phyloP scores from a whole-genome alignment of 345 rosid species.

The Sisymbrium altissimum region DNA sequence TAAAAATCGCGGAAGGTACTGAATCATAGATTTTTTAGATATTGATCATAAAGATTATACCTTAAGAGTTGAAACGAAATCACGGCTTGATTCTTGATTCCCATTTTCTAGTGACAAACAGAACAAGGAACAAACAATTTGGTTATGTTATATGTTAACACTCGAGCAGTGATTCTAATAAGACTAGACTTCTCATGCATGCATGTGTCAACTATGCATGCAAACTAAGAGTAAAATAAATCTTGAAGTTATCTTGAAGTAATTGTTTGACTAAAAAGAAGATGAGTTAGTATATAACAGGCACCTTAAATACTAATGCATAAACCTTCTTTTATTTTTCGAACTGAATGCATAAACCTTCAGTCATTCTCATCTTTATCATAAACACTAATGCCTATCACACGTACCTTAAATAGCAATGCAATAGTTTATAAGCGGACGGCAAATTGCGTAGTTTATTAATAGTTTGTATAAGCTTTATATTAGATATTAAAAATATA shows the following conservation, averaged over 20 bases:
- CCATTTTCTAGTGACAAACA: constrained; percentile 10
- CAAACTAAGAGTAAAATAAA: not conserved
- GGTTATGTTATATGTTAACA: not conserved
- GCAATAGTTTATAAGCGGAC: not conserved
- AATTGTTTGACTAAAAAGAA: not conserved
- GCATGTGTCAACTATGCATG: constrained; percentile 14
- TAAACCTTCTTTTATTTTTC: too few relatives aligned
- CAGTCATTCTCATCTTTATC: not conserved
- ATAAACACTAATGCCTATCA: not conserved
- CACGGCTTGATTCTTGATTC: constrained; percentile 15
- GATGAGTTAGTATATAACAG: not conserved
- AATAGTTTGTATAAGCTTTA: not conserved
- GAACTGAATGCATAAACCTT: not conserved
- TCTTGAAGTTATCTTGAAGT: not conserved
- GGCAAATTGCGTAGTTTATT: not conserved
- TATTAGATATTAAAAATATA: not conserved
- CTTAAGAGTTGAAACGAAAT: constrained; percentile 9
- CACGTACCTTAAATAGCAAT: not conserved
- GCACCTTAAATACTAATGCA: not conserved
- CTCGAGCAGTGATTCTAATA: not conserved
- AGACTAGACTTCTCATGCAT: not conserved
- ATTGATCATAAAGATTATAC: not conserved
- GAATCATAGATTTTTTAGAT: not conserved
- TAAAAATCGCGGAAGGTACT: not conserved
- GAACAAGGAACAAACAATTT: not conserved